Percentiles rank a stretch among this genome's conserved stretches.
These are phyloP conservation scores for Amanita pallidorosea DNA, from an alignment of 768 basidiomycete genomes.

Conservation along the genomic window DNA sequence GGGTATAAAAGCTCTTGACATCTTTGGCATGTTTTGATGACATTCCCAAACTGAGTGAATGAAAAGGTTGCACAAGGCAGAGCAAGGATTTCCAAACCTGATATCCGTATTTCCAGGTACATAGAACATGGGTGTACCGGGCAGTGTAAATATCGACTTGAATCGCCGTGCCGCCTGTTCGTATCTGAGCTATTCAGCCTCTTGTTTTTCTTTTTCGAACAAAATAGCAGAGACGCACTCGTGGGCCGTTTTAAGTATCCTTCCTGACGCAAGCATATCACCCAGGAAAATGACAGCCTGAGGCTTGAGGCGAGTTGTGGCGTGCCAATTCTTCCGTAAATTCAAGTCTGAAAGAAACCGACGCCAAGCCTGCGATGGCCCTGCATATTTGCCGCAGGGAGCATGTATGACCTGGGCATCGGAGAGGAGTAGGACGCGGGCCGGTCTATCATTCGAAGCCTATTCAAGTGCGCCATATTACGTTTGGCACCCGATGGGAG, in stretches of 20 bases:
- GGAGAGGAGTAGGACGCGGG: slow-evolving; percentile 3
- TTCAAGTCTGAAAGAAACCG: slow-evolving; percentile 44
- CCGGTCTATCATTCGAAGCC: not conserved
- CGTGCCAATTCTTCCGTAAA: slow-evolving; percentile 63
- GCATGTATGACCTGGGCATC: slow-evolving; percentile 8
- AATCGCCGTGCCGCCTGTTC: slow-evolving; percentile 48
- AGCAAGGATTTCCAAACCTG: slow-evolving; percentile 28
- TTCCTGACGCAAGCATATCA: slow-evolving; percentile 64
- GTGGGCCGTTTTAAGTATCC: slow-evolving; percentile 34
- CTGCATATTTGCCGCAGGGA: slow-evolving; percentile 2
- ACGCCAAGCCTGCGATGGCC: slow-evolving; percentile 30
- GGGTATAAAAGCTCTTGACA: slow-evolving; percentile 46
- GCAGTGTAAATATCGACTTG: slow-evolving; percentile 43
- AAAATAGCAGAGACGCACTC: slow-evolving; percentile 20
- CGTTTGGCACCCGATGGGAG: not conserved
- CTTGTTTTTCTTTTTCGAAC: not conserved
- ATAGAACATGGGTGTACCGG: slow-evolving; percentile 36
- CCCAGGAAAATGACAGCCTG: slow-evolving; percentile 67
- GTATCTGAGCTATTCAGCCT: slow-evolving; percentile 35
- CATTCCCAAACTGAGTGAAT: slow-evolving; percentile 38
- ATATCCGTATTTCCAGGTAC: slow-evolving; percentile 82
- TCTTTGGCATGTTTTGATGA: slow-evolving; percentile 38
- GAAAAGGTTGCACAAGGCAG: not conserved
- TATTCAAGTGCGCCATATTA: not conserved
- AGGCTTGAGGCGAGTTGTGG: slow-evolving; percentile 43